phyloP scores from a whole-genome alignment of 2,329 filamentous ascomycete species.

The Colletotrichum sublineola region DNA sequence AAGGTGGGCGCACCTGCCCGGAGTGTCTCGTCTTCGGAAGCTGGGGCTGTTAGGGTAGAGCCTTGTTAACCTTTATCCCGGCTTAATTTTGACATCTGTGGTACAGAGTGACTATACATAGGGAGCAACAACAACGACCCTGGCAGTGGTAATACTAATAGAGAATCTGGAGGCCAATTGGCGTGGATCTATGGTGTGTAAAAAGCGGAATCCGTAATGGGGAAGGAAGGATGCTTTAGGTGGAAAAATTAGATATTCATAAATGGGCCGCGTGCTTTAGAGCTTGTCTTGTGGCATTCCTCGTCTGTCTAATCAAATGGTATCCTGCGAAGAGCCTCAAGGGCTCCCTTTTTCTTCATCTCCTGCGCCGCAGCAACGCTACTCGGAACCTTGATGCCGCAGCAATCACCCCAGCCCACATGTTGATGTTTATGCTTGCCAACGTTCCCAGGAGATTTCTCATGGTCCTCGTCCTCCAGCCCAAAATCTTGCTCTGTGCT shows the following conservation, averaged over 20 bases:
- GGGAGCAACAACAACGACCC: neutral
- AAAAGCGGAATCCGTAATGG: neutral
- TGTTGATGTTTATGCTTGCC: slow-evolving; percentile 79
- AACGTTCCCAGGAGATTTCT: slow-evolving; percentile 67
- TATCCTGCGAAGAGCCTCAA: slow-evolving; percentile 75
- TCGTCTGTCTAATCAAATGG: slow-evolving; percentile 76
- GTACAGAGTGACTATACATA: slow-evolving; percentile 2
- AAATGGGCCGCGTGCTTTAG: neutral
- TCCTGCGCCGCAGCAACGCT: slow-evolving; percentile 92
- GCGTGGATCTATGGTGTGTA: too few relatives aligned
- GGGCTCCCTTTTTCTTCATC: slow-evolving; percentile 79
- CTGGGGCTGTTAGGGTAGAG: slow-evolving; percentile 28
- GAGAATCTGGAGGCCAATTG: neutral
- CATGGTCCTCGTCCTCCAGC: slow-evolving; percentile 61
- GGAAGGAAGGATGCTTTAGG: slow-evolving; percentile 13
- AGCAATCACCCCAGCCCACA: slow-evolving; percentile 92
- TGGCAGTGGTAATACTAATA: neutral
- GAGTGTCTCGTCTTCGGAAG: slow-evolving; percentile 33
- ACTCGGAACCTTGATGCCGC: slow-evolving; percentile 96
- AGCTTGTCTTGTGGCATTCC: neutral
- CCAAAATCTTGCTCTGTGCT: slow-evolving; percentile 70
- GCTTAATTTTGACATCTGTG: neutral
- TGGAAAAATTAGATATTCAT: neutral
- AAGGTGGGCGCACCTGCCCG: slow-evolving; percentile 44
- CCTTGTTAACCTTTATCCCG: too few relatives aligned